Base-by-base conservation (phyloP, 176 grass and related monocot species). In the Oryza officinalis region DNA sequence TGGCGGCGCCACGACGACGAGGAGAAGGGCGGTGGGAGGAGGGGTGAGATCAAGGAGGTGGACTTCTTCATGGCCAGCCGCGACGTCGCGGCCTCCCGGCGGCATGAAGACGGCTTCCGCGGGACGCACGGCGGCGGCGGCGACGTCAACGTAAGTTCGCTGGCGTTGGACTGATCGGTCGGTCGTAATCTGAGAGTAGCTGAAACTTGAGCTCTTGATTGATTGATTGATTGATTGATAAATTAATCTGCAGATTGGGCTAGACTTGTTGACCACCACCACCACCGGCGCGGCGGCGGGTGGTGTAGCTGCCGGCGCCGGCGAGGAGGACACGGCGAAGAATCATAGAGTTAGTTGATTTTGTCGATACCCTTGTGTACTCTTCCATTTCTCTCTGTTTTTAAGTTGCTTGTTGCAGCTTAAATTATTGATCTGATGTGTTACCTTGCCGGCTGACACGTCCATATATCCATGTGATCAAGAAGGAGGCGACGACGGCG, bases 21-120 rank as follows among this genome's bases (percentile, higher is more conserved):
- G 10, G 59, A 79, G 43, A 65, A 32, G 4, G 37, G 37, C 6
- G 28, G 12, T 18, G 27, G 6, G 17, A 27, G 67, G 80, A 61
- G 78, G n/a, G 38, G 63, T 3, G 85, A 87, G 54, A 91, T 91
- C 78, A 60, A 65, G 67, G 89, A 91, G 77, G 63, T 91, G 10
- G 86, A 88, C 79, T 88, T 91, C 72, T 91, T 91, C 78, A 85
- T 74, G n/a, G 27, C 35, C 69, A 67, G 8, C 26, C 59, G 81
- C 27, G 84, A 84, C 12, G 37, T 38, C 37, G 50, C 80, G 9
- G 68, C 26, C 61, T 28, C 61, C 57, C 17, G n/a, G 6, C 75
- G 14, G 47, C 80, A 47, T 0, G 59, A 28, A 20, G 68, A 65
- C 23, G 65, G 22, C 2, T 57, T 57, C 4, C 6, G 40, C 63